Evolutionary conservation across 73 alveolate species (phyloP).

Genomic region (Urostyla sp.): DNA sequence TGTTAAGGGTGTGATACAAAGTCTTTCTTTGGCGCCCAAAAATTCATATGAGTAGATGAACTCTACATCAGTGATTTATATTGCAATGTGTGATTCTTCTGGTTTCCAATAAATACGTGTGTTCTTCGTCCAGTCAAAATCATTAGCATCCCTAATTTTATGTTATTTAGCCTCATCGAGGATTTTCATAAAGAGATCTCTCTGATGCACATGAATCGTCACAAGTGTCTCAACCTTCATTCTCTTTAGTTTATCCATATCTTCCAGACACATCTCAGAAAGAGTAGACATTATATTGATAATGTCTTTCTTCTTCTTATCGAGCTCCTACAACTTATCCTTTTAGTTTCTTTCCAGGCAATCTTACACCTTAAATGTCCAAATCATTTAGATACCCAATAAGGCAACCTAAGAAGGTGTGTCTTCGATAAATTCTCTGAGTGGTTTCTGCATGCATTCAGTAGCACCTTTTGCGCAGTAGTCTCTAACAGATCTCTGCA

Average conservation of each 20-base stretch:
- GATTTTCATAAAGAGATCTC: slow-evolving; percentile 92
- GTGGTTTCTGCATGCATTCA: slow-evolving; percentile 76
- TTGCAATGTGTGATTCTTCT: slow-evolving; percentile 88
- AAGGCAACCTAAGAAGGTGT: slow-evolving; percentile 85
- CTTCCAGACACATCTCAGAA: slow-evolving; percentile 89
- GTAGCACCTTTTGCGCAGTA: slow-evolving; percentile 84
- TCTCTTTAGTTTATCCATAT: slow-evolving; percentile 79
- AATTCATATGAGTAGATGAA: slow-evolving; percentile 99
- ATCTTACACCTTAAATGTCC: slow-evolving; percentile 94
- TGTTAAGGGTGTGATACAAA: slow-evolving; percentile 99
- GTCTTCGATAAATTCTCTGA: slow-evolving; percentile 76
- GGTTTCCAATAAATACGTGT: slow-evolving; percentile 98
- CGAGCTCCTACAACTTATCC: slow-evolving; percentile 79
- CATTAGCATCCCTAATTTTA: slow-evolving; percentile 91
- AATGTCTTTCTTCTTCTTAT: slow-evolving; percentile 85
- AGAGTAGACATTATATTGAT: slow-evolving; percentile 83
- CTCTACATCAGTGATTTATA: slow-evolving; percentile 99
- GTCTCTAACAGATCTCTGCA: slow-evolving; percentile 95
- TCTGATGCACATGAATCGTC: slow-evolving; percentile 96
- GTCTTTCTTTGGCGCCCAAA: slow-evolving; percentile 99
- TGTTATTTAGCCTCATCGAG: slow-evolving; percentile 81
- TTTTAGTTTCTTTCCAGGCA: slow-evolving; percentile 88
- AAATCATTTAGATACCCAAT: slow-evolving; percentile 90
- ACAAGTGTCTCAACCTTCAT: slow-evolving; percentile 94
- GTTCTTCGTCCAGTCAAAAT: slow-evolving; percentile 99